phyloP scores from a whole-genome alignment of 495 filamentous ascomycete species.

The Podospora conica region DNA sequence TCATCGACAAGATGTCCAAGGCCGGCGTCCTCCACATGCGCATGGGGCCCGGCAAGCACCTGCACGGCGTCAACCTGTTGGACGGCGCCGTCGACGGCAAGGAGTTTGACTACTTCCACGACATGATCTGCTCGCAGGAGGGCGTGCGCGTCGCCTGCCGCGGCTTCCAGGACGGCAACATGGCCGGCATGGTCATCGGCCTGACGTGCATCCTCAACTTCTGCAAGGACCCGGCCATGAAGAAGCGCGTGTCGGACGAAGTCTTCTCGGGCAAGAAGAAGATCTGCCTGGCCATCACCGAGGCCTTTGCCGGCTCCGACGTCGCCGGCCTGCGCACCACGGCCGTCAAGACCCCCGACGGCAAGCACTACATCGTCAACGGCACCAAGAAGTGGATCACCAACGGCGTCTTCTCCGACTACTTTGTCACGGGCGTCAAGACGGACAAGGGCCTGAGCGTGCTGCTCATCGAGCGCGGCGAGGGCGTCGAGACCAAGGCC shows the following conservation, averaged over 20 bases:
- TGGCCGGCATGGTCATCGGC: conserved; percentile 77
- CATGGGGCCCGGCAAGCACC: conserved; percentile 74
- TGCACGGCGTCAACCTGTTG: conserved; percentile 63
- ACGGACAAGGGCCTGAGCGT: conserved; percentile 80
- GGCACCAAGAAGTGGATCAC: conserved; percentile 95
- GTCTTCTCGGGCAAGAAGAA: conserved; percentile 75
- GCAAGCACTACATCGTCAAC: conserved; percentile 79
- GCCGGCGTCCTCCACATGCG: conserved; percentile 74
- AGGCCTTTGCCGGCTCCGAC: conserved; percentile 85
- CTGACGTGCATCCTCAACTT: conserved; percentile 78
- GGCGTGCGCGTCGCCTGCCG: conserved; percentile 60
- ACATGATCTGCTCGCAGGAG: conserved; percentile 72
- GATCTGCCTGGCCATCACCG: conserved; percentile 81
- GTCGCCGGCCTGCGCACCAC: conserved; percentile 79
- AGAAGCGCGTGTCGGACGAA: conserved; percentile 61
- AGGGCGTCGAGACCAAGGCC: conserved; percentile 63
- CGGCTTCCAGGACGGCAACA: conserved; percentile 56
- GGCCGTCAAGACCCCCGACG: conserved; percentile 72
- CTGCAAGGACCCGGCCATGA: conserved; percentile 59
- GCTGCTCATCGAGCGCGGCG: conserved; percentile 65
- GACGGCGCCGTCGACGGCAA: conserved; percentile 66
- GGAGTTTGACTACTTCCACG: conserved; percentile 86
- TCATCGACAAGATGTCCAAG: conserved; percentile 72
- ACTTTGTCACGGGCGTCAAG: conserved; percentile 76
- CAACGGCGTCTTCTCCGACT: conserved; percentile 77